Evolutionary conservation across 768 basidiomycete genomes (phyloP), one percentile per base, ranked within the genome.

Genomic region (Tricholoma matsutake): DNA sequence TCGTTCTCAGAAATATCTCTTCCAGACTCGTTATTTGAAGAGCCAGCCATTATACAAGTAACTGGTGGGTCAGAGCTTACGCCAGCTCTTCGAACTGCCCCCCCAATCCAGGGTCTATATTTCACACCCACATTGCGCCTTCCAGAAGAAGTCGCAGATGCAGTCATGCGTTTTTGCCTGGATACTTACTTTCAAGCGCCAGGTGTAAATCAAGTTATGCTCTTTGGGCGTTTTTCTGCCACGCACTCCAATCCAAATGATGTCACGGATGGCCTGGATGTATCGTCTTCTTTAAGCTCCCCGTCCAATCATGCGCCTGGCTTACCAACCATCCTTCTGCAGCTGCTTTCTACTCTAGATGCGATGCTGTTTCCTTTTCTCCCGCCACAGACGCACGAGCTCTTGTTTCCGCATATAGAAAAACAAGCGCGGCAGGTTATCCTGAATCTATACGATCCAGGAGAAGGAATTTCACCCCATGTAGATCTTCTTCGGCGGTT

Each of bases 391-490:
- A 81, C 78, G 0, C 80, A 87, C 63, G 67, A 72, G 6, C 76
- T 91, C 18, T 78, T 93, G 22, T 93, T 93, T 67, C 87, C 89
- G 1, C 61, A 62, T 5, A 64, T 68, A 47, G 74, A 80, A 31
- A 71, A 74, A 25, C 69, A 67, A 47, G 88, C 91, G 0, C 81
- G 93, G 28, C 95, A 98, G 69, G 91, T 86, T 1, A 98, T 98
- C 59, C 65, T 98, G 56, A 98, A 98, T 71, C 78, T 95, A 1
- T 98, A 98, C 71, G 76, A 77, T 20, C 92, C 94, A 0, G 96
- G 96, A 6, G 86, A 94, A 71, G 96, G 96, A 10, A 98, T 98
- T 64, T 78, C 86, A 0, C 83, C 92, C 0, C 96, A 98, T 66
- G 83, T 98, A 45, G 96, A 98, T 69, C 79, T 98, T 22, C 81